A percentile compares a stretch with the other conserved stretches of the same genome.
phyloP scores from a whole-genome alignment of 345 rosid genomes.

The Brassica nigra region DNA sequence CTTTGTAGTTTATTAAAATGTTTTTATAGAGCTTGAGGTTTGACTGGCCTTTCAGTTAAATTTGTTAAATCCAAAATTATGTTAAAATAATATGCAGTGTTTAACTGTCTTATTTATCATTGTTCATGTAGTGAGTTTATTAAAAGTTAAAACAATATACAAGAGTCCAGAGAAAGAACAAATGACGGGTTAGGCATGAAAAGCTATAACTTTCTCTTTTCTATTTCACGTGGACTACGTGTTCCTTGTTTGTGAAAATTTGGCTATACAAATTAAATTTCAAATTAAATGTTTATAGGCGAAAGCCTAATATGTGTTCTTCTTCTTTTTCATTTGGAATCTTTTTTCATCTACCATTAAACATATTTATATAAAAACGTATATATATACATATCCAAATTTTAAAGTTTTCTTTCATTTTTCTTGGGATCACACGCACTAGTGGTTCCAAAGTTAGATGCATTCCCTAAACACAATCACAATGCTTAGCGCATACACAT shows the following conservation, averaged over 20 bases:
- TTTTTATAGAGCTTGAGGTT: background rate
- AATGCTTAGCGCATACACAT: conserved; percentile 1
- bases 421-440: background rate
- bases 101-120: background rate
- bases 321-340: conserved; percentile 16
- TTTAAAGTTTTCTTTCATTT: background rate
- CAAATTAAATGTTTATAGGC: conserved; percentile 3
- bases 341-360: conserved; percentile 12
- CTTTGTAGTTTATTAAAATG: background rate
- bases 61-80: background rate
- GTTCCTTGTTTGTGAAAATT: conserved; percentile 18
- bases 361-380: background rate
- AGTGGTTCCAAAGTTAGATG: background rate
- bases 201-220: conserved; percentile 2
- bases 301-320: background rate
- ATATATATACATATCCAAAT: background rate
- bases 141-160: background rate
- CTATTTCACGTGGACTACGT: conserved; percentile 8
- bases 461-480: conserved; percentile 13
- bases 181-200: background rate
- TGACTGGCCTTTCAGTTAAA: background rate
- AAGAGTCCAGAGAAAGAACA: background rate
- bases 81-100: background rate
- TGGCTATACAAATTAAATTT: conserved; percentile 10
- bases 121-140: background rate